Percentiles rank a stretch among this genome's conserved stretches.
phyloP scores from a whole-genome alignment of 495 filamentous ascomycete species.

The Lentithecium fluviatile region DNA sequence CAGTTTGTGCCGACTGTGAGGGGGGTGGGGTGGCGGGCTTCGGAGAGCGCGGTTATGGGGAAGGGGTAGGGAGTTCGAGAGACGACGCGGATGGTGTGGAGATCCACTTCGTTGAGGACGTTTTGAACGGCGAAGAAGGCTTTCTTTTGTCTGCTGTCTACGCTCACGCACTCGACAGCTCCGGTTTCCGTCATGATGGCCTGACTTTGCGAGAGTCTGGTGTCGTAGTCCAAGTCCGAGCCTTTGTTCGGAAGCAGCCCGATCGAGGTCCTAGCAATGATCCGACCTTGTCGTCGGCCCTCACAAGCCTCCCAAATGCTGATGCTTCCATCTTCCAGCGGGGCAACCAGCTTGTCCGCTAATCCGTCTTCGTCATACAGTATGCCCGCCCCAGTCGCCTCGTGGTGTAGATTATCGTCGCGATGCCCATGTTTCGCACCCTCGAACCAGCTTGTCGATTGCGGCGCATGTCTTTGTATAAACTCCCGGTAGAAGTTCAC shows the following conservation, averaged over 20 bases:
- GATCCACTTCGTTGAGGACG: slow-evolving; percentile 76
- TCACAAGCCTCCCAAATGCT: slow-evolving; percentile 81
- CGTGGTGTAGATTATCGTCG: slow-evolving; percentile 40
- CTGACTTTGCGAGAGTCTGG: slow-evolving; percentile 44
- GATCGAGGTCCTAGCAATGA: slow-evolving; percentile 62
- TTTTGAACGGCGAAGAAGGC: slow-evolving; percentile 78
- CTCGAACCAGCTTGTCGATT: slow-evolving; percentile 69
- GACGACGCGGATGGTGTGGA: slow-evolving; percentile 71
- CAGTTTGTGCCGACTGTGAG: slow-evolving; percentile 82
- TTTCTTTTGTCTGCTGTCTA: slow-evolving; percentile 67
- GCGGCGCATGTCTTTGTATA: slow-evolving; percentile 74
- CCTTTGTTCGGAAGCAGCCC: slow-evolving; percentile 55
- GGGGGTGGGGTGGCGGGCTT: slow-evolving; percentile 68
- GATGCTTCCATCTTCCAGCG: slow-evolving; percentile 80
- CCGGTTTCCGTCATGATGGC: slow-evolving; percentile 60
- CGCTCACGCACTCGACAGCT: slow-evolving; percentile 77
- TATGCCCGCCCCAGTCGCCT: slow-evolving; percentile 66
- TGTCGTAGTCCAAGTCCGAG: slow-evolving; percentile 40
- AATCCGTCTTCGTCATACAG: slow-evolving; percentile 54
- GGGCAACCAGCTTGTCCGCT: slow-evolving; percentile 65
- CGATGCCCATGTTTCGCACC: slow-evolving; percentile 37
- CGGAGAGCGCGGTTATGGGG: slow-evolving; percentile 79
- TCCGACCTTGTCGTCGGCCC: slow-evolving; percentile 58
- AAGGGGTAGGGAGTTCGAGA: slow-evolving; percentile 74
- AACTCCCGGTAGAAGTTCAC: slow-evolving; percentile 87